These are phyloP conservation scores for Pezicula neosporulosa DNA, from an alignment of 2,329 filamentous ascomycete species.

Conservation along the genomic window DNA sequence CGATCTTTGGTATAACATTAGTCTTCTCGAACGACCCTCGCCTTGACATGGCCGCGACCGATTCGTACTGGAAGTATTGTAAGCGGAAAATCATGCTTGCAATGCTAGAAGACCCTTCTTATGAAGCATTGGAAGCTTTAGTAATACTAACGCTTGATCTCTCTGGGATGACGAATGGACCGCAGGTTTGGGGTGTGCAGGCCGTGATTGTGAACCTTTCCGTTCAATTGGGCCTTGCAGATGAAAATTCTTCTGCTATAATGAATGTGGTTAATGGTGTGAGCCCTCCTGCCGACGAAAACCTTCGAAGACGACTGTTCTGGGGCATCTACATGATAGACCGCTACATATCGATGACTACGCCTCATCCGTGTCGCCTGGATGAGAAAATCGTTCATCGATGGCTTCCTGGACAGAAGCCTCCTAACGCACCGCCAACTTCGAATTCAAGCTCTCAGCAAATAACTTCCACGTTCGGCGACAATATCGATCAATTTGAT, in stretches of 20 bases:
- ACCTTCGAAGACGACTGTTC: background rate
- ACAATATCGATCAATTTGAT: background rate
- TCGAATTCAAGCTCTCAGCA: background rate
- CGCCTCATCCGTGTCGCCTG: background rate
- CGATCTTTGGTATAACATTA: background rate
- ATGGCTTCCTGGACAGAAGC: background rate
- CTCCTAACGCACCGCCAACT: background rate
- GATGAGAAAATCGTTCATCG: background rate
- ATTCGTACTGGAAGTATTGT: slow-evolving; percentile 1
- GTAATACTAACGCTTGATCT: background rate
- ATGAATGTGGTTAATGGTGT: background rate
- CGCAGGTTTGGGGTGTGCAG: background rate
- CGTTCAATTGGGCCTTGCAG: background rate
- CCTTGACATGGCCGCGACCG: background rate
- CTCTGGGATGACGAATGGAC: background rate
- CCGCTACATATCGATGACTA: background rate
- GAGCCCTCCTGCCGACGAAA: background rate
- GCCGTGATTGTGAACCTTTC: background rate
- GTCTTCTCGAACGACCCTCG: background rate
- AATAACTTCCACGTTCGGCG: background rate
- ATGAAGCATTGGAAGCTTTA: background rate
- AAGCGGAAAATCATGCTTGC: background rate
- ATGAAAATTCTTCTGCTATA: background rate
- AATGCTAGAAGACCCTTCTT: background rate
- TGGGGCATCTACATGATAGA: background rate